Conservation (phyloP, 495 filamentous ascomycete genomes). For the Xylaria scruposa region DNA sequence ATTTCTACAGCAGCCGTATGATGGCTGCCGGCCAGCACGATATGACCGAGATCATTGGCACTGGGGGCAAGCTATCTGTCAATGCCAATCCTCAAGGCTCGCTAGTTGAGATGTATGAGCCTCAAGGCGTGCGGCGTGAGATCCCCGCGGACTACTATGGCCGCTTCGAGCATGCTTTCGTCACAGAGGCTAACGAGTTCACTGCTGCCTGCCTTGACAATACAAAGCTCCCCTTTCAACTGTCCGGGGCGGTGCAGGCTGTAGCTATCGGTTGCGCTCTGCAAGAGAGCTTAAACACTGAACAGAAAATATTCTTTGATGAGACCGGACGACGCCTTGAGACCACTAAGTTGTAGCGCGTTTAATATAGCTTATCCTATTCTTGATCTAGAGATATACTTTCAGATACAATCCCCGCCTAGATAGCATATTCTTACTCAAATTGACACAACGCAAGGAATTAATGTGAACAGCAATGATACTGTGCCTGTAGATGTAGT, state of each 20-base stretch:
- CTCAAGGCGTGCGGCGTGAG: conserved; percentile 58
- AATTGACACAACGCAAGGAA: neutral
- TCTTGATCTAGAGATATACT: neutral
- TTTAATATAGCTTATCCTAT: neutral
- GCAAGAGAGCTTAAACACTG: conserved; percentile 63
- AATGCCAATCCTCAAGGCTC: conserved; percentile 61
- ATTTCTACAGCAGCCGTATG: conserved; percentile 66
- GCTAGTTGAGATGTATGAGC: conserved; percentile 60
- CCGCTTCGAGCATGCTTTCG: conserved; percentile 68
- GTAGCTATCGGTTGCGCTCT: conserved; percentile 66
- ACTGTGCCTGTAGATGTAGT: neutral
- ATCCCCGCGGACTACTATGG: conserved; percentile 66
- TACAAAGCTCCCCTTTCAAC: conserved; percentile 58
- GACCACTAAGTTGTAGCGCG: conserved; percentile 2
- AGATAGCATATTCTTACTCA: neutral
- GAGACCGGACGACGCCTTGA: conserved; percentile 41
- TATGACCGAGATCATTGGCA: conserved; percentile 69
- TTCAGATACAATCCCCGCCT: neutral
- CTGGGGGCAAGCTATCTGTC: conserved; percentile 63
- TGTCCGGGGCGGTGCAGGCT: conserved; percentile 62
- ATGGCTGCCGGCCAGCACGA: conserved; percentile 71
- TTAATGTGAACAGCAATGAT: neutral
- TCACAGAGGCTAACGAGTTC: conserved; percentile 68
- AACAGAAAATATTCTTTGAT: conserved; percentile 66
- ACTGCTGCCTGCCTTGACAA: conserved; percentile 60